Evolutionary conservation across 2,329 filamentous ascomycete species (phyloP).

Genomic region (Thielaviopsis ethacetica): DNA sequence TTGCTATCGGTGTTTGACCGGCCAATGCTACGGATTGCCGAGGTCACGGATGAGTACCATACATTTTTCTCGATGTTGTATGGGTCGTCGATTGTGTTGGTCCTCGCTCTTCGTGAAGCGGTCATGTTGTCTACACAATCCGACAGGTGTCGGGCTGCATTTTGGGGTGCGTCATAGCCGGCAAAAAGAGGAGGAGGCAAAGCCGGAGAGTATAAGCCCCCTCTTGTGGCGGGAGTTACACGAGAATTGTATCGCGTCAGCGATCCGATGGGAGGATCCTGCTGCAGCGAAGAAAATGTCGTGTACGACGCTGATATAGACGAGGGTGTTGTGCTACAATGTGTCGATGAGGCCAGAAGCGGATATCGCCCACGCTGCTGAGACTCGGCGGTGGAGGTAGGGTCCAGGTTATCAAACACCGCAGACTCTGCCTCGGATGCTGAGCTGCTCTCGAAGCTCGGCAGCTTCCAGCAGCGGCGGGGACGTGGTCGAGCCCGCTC

Average conservation of each 20-base stretch:
- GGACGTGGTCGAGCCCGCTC: constrained; percentile 4
- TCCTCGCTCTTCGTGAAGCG: neutral
- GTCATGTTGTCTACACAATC: neutral
- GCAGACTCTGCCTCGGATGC: neutral
- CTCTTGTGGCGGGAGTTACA: neutral
- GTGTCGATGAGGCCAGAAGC: neutral
- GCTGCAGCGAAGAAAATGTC: constrained; percentile 1
- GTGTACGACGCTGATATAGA: constrained; percentile 1
- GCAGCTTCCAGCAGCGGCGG: neutral
- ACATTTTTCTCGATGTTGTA: neutral
- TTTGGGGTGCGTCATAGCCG: neutral
- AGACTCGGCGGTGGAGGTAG: neutral
- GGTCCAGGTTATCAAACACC: neutral
- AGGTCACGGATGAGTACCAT: constrained; percentile 6
- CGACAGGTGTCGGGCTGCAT: neutral
- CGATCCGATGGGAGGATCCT: constrained; percentile 1
- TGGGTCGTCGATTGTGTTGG: neutral
- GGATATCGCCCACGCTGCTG: neutral
- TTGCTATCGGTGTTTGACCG: neutral
- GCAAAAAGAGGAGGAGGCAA: neutral
- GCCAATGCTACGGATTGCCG: constrained; percentile 1
- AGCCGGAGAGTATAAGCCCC: neutral
- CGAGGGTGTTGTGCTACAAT: neutral
- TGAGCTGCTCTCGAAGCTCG: neutral
- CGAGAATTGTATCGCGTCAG: constrained; percentile 3